Evolutionary conservation across 768 basidiomycete genomes (phyloP), one percentile per base, ranked within the genome.

Genomic region (Amanita rimosa): DNA sequence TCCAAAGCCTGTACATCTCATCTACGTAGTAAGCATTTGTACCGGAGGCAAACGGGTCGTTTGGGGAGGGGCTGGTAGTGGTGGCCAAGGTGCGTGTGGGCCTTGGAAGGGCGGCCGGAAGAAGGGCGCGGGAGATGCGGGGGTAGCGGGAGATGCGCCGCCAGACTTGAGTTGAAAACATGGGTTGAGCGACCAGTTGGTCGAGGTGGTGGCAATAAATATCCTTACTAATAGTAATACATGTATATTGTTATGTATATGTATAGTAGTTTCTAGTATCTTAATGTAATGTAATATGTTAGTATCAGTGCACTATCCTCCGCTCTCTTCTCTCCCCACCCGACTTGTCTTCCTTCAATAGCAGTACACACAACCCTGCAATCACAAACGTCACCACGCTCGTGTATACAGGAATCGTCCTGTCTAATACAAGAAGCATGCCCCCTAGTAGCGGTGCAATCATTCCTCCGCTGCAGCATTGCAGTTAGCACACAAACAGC

Each of bases 1-100:
- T 78, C 90, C 89, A 92, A 57, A 84, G 80, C 55, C 81, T 78
- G 68, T 95, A 97, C 95, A 97, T 97, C 66, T 95, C 91, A 58
- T 89, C 94, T 16, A 85, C 86, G 62, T 98, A 98, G 71, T 95
- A 93, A 19, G 91, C 74, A 67, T 96, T 97, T 36, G 86, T 93
- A 36, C 92, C 93, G 51, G 90, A 95, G 10, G 93, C 94, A 63
- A 97, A 96, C 6, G 75, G 73, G 62, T 91, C 88, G 56, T 88
- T 87, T 17, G 84, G 68, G 1, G 86, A 88, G 2, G 85, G 86
- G 19, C 76, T 62, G 21, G 67, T 62, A 29, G 68, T 62, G 29
- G 70, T 78, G 21, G 81, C 79, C 48, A 79, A 54, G 29, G 60
- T 54, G 55, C 69, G 69, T 26, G 54, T 50, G 29, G 52, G 56